Base-by-base conservation (phyloP, 768 basidiomycete genomes). In the Lactifluus pinguis region DNA sequence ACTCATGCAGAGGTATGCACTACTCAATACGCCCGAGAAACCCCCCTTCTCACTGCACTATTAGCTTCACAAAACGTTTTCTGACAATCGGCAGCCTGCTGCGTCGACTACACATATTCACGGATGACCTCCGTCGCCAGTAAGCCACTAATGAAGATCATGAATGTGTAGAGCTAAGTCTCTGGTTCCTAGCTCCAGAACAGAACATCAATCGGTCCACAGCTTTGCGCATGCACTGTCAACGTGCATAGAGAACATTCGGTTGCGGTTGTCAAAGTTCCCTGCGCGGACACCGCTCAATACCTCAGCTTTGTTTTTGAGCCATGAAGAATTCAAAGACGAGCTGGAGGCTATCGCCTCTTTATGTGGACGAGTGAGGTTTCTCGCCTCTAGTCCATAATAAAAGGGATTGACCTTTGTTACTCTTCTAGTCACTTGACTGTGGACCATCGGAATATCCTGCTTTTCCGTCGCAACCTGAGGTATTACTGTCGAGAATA, bases 21-120 rank as follows among this genome's bases (percentile, higher is more conserved):
- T 14, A 6, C 39, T 21, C 21, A 15, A 45, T 42, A 25, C 13
- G 48, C 19, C 15, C 14, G 9, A 21, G 30, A 25, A 47, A 25
- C 2, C 21, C 15, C 45, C 52, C 29, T 53, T 15, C 32, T 45
- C 10, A 44, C 49, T 13, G 34, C 36, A 61, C 32, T 57, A 29
- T 2, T 60, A 90, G 88, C 69, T 69, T 87, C 6, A 70, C 83
- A 25, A 71, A 74, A 41, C 79, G 85, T 6, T 92, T 92, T 70
- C 62, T 89, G 34, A 77, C 75, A 7, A 83, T 92, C 51, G 90
- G 90, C 7, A 83, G 82, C 0, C 69, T 84, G 3, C 68, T 87
- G 42, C 81, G 89, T 49, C 80, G 90, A 21, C 68, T 92, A 7
- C 89, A 92, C 54, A 71, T 72, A 3, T 68, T 88, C 4, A 64